These are phyloP conservation scores for Desmodesmus armatus DNA, from an alignment of 139 green algal species.

Conservation along the genomic window DNA sequence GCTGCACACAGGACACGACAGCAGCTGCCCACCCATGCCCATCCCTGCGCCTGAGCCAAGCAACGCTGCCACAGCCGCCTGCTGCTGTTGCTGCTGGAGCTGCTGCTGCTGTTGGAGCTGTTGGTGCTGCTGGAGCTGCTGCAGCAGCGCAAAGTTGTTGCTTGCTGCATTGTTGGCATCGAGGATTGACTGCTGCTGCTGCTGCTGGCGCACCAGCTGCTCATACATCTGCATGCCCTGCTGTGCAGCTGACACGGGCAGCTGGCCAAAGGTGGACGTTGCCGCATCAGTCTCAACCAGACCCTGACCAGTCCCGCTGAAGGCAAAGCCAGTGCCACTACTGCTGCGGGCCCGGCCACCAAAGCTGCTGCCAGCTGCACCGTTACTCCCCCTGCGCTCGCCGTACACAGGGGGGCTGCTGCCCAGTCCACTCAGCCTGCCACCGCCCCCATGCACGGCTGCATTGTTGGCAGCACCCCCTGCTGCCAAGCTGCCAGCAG, in stretches of 20 bases:
- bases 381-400: neutral
- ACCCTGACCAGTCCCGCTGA: neutral
- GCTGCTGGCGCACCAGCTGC: conserved; percentile 6
- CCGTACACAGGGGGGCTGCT: neutral
- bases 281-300: neutral
- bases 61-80: neutral
- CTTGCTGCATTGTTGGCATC: neutral
- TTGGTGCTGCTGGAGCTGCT: conserved; percentile 8
- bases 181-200: neutral
- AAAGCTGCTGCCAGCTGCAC: conserved; percentile 9
- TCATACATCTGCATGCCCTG: neutral
- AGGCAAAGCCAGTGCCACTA: neutral
- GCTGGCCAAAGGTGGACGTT: conserved; percentile 25
- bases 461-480: too few species aligned
- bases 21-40: neutral
- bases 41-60: neutral
- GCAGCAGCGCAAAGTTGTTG: conserved; percentile 1
- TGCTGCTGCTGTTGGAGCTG: conserved; percentile 10
- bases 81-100: neutral
- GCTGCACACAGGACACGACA: conserved; percentile 21
- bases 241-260: conserved; percentile 10
- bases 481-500: neutral
- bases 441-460: too few species aligned
- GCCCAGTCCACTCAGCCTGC: neutral
- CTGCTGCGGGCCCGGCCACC: neutral